Evolutionary conservation across 2,329 filamentous ascomycete genomes (phyloP).

Genomic region (Teratosphaeriaceae sp.): DNA sequence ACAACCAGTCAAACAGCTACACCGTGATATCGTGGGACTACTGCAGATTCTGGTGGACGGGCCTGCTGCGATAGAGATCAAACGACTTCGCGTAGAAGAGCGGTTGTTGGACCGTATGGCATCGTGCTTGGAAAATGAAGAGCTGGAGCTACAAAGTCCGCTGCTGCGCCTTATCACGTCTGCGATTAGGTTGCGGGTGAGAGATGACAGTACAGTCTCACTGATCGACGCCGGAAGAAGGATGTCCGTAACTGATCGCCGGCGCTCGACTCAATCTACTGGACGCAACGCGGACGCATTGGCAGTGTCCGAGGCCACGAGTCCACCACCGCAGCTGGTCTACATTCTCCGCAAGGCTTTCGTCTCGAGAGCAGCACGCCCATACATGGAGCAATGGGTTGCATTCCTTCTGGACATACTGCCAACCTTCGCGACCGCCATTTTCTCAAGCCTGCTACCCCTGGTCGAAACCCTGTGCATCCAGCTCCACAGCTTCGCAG

Average conservation of each 20-base stretch:
- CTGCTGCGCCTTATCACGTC: conserved; percentile 73
- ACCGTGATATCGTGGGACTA: conserved; percentile 7
- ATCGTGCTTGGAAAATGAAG: conserved; percentile 14
- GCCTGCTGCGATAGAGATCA: conserved; percentile 12
- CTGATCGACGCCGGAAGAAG: conserved; percentile 1
- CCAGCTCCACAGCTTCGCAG: conserved; percentile 68
- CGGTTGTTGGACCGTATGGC: conserved; percentile 19
- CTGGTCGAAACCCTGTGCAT: conserved; percentile 83
- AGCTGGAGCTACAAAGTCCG: conserved; percentile 34
- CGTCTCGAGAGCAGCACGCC: conserved; percentile 63
- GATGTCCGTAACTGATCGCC: conserved; percentile 4
- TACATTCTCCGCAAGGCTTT: conserved; percentile 79
- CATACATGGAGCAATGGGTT: conserved; percentile 87
- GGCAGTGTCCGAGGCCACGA: no score
- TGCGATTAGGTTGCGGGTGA: conserved; percentile 51
- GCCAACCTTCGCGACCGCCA: conserved; percentile 72
- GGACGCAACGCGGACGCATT: not conserved
- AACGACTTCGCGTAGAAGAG: conserved; percentile 19
- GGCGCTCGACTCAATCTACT: not conserved
- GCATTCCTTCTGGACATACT: conserved; percentile 75
- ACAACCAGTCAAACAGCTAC: not conserved
- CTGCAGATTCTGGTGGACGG: conserved; percentile 18
- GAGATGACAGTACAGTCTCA: not conserved
- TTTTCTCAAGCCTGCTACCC: conserved; percentile 86
- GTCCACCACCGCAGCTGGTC: conserved; percentile 66